Conservation (phyloP, 305 asterid species). For the Ilex paraguariensis region DNA sequence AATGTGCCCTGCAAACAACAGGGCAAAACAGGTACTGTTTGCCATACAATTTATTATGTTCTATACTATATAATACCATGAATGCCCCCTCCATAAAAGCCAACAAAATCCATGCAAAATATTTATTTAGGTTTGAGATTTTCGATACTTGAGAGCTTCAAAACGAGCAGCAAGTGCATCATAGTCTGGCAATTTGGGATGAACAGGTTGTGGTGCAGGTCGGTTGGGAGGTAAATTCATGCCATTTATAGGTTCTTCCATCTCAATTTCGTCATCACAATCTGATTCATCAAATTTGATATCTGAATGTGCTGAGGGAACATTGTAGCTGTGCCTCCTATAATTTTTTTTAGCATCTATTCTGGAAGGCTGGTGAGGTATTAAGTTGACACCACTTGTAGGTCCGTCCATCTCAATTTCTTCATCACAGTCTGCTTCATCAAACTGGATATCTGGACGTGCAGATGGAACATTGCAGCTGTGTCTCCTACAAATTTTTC, state of each 20-base stretch:
- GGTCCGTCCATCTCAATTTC: slow-evolving; percentile 67
- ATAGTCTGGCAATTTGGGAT: slow-evolving; percentile 88
- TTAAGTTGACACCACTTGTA: slow-evolving; percentile 11
- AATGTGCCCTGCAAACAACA: too few species aligned
- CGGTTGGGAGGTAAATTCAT: slow-evolving; percentile 34
- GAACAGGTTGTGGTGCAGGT: slow-evolving; percentile 51
- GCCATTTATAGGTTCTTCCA: slow-evolving; percentile 20
- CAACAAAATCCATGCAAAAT: background rate
- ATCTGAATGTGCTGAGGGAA: slow-evolving; percentile 23
- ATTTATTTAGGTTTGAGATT: slow-evolving; percentile 23
- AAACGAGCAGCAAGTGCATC: slow-evolving; percentile 85
- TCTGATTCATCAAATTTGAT: slow-evolving; percentile 58
- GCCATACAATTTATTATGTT: too few species aligned
- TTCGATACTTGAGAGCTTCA: slow-evolving; percentile 73
- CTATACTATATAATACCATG: too few species aligned
- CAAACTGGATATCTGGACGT: slow-evolving; percentile 35
- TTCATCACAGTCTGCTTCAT: slow-evolving; percentile 67
- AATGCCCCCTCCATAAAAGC: too few species aligned
- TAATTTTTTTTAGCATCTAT: slow-evolving; percentile 19
- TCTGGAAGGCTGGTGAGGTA: slow-evolving; percentile 3
- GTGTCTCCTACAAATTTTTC: slow-evolving; percentile 39
- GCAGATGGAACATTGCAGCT: slow-evolving; percentile 46
- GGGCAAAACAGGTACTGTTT: too few species aligned
- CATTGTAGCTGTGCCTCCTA: slow-evolving; percentile 58
- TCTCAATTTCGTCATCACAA: slow-evolving; percentile 29